Conservation (phyloP, 2,329 filamentous ascomycete genomes). For the Pseudogymnoascus sp. region DNA sequence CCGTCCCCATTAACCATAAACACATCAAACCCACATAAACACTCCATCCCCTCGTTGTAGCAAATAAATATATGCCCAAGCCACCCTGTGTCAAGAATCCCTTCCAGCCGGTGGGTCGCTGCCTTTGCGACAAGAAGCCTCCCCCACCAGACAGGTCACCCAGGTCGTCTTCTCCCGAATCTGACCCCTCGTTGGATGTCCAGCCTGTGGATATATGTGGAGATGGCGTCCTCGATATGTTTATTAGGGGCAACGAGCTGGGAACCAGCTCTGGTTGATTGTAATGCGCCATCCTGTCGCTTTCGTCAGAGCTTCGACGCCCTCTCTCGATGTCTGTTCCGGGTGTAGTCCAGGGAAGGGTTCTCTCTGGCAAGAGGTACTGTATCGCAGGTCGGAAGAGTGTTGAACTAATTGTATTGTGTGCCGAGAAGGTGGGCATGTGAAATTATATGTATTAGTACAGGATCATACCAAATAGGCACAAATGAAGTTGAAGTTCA, state of each 20-base stretch:
- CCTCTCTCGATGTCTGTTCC: background rate
- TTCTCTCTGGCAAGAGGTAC: constrained; percentile 25
- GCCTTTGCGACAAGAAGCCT: constrained; percentile 21
- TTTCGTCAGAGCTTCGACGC: background rate
- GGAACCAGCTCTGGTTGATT: constrained; percentile 19
- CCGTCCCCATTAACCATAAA: constrained; percentile 38
- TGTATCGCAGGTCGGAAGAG: constrained; percentile 31
- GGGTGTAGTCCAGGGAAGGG: constrained; percentile 8
- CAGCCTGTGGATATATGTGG: constrained; percentile 36
- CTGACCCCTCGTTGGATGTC: constrained; percentile 30
- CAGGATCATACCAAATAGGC: background rate
- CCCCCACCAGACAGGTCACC: constrained; percentile 29
- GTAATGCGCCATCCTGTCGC: constrained; percentile 11
- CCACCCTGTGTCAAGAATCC: constrained; percentile 32
- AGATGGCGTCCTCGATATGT: constrained; percentile 35
- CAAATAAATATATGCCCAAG: constrained; percentile 39
- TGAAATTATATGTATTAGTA: constrained; percentile 9
- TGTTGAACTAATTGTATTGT: constrained; percentile 24
- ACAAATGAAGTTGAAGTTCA: background rate
- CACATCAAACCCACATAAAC: constrained; percentile 38
- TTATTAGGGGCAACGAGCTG: constrained; percentile 34
- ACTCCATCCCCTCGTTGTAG: constrained; percentile 38
- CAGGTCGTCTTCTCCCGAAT: constrained; percentile 38
- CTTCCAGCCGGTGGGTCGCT: constrained; percentile 25
- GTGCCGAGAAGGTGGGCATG: constrained; percentile 23